phyloP scores from a whole-genome alignment of 2,329 filamentous ascomycete species.

The Didymella sp. region DNA sequence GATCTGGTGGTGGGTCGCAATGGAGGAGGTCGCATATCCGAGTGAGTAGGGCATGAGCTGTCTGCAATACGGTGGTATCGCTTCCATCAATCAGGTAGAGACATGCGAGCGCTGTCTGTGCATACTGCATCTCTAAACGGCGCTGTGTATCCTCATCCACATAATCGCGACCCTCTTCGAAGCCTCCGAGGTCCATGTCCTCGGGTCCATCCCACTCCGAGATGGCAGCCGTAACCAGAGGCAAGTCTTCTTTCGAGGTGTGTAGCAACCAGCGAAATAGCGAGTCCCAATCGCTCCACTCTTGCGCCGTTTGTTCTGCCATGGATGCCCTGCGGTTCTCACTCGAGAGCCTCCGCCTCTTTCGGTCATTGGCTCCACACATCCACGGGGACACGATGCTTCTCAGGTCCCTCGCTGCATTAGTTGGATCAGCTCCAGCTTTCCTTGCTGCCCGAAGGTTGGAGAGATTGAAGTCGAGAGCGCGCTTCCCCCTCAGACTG shows the following conservation, averaged over 20 bases:
- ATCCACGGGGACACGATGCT: constrained; percentile 77
- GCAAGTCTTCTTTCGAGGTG: constrained; percentile 67
- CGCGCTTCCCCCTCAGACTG: constrained; percentile 63
- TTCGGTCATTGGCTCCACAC: constrained; percentile 68
- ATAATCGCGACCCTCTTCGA: constrained; percentile 59
- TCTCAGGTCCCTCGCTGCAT: constrained; percentile 69
- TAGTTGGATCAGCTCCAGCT: constrained; percentile 32
- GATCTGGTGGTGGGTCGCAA: constrained; percentile 62
- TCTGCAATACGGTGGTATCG: constrained; percentile 64
- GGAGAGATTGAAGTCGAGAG: constrained; percentile 66
- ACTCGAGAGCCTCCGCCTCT: constrained; percentile 54
- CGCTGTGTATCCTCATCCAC: constrained; percentile 67
- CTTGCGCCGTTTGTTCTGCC: constrained; percentile 45
- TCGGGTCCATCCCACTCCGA: constrained; percentile 76
- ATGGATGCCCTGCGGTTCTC: constrained; percentile 36
- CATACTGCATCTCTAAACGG: constrained; percentile 69
- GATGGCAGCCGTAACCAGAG: constrained; percentile 67
- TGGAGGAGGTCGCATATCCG: constrained; percentile 68
- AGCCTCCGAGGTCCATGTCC: constrained; percentile 72
- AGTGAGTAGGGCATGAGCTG: constrained; percentile 66
- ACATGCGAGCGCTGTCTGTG: constrained; percentile 70
- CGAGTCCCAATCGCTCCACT: constrained; percentile 68
- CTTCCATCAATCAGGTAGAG: constrained; percentile 71
- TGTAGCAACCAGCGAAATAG: constrained; percentile 71
- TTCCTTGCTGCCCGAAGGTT: constrained; percentile 27